Evolutionary conservation across 192 early-diverging fungal genomes (phyloP).

Genomic region (Diversispora epigaea): DNA sequence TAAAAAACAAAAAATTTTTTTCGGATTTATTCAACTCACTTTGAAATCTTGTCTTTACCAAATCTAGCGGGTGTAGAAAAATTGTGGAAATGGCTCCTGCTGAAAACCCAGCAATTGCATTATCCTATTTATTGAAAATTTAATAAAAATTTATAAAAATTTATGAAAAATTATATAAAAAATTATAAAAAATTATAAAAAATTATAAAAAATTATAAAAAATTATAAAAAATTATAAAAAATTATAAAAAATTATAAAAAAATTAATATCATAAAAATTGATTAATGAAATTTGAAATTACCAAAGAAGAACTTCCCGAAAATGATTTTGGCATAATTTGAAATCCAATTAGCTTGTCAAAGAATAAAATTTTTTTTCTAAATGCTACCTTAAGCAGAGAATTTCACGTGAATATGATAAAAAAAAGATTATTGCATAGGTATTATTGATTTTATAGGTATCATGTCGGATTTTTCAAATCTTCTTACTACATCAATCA

Average conservation of each 20-base stretch:
- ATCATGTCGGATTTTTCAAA: conserved; percentile 45
- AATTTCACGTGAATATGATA: too few relatives aligned
- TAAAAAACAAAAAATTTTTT: neutral
- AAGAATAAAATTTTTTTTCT: too few relatives aligned
- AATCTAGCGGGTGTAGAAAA: conserved; percentile 87
- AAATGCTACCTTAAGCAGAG: too few relatives aligned
- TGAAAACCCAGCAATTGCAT: conserved; percentile 85
- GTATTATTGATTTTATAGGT: neutral
- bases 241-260: neutral
- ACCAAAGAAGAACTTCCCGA: neutral
- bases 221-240: neutral
- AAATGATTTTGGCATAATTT: conserved; percentile 25
- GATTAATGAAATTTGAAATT: neutral
- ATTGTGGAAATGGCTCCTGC: conserved; percentile 83
- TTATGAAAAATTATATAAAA: too few relatives aligned
- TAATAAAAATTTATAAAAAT: neutral
- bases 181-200: neutral
- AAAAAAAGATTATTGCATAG: too few relatives aligned
- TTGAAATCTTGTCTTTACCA: conserved; percentile 91
- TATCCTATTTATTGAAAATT: conserved; percentile 55
- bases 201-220: neutral
- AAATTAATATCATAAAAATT: neutral
- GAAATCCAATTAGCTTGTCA: conserved; percentile 6
- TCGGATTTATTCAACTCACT: conserved; percentile 39
- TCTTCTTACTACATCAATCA: conserved; percentile 75